phyloP scores from a whole-genome alignment of 2,329 filamentous ascomycete species.

The Cordyceps cateniannulata region DNA sequence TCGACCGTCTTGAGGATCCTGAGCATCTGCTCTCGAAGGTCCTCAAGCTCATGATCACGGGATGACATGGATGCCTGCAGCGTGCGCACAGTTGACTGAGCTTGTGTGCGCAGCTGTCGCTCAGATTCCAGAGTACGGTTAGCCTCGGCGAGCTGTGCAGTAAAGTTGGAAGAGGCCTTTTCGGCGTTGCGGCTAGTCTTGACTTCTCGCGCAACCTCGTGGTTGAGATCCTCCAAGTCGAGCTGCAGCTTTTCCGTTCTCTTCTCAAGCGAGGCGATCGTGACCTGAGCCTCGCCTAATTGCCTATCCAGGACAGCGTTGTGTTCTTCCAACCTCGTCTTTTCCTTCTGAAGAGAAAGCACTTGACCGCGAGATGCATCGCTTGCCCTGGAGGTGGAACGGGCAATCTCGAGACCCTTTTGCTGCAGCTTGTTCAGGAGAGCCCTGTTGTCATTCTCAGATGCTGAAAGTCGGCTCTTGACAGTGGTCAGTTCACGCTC shows the following conservation, averaged over 20 bases:
- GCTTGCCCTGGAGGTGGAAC: slow-evolving; percentile 77
- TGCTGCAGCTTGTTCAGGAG: slow-evolving; percentile 97
- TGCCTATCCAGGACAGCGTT: slow-evolving; percentile 76
- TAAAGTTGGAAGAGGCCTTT: slow-evolving; percentile 73
- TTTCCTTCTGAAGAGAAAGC: slow-evolving; percentile 72
- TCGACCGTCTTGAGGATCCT: slow-evolving; percentile 82
- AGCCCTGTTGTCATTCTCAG: slow-evolving; percentile 91
- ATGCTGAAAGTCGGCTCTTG: slow-evolving; percentile 81
- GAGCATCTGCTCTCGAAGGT: slow-evolving; percentile 73
- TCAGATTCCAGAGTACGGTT: slow-evolving; percentile 90
- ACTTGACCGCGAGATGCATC: slow-evolving; percentile 78
- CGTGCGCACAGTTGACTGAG: slow-evolving; percentile 76
- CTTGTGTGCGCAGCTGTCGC: slow-evolving; percentile 74
- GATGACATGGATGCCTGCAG: slow-evolving; percentile 74
- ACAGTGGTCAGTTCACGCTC: slow-evolving; percentile 87
- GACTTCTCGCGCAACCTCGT: slow-evolving; percentile 84
- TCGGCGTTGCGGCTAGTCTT: slow-evolving; percentile 87
- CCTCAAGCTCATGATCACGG: slow-evolving; percentile 72
- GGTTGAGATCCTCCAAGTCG: slow-evolving; percentile 83
- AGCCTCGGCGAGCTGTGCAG: slow-evolving; percentile 77
- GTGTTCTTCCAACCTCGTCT: slow-evolving; percentile 74
- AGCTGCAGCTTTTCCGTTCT: slow-evolving; percentile 88
- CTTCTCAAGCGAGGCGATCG: slow-evolving; percentile 80
- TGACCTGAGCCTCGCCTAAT: slow-evolving; percentile 76
- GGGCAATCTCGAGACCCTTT: slow-evolving; percentile 91